phyloP scores from a whole-genome alignment of 257 asterid genomes.

The Plantago major region DNA sequence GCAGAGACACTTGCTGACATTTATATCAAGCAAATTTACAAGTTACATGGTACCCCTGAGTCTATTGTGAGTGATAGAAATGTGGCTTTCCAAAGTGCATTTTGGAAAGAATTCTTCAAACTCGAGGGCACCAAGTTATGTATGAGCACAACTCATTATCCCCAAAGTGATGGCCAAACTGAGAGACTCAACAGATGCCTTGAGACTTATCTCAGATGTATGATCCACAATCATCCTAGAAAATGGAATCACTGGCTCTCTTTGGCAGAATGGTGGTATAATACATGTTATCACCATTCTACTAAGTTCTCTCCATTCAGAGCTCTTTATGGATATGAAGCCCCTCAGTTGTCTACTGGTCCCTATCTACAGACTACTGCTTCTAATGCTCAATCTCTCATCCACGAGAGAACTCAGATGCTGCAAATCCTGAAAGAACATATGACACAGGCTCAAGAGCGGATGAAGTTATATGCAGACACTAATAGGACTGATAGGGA shows the following conservation, averaged over 20 bases:
- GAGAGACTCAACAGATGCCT: not conserved
- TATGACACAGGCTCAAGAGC: no score
- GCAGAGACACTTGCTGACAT: not conserved
- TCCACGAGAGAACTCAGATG: no score
- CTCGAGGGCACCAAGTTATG: not conserved
- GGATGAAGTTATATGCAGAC: no score
- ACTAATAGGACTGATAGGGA: no score
- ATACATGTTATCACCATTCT: not conserved
- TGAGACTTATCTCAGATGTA: not conserved
- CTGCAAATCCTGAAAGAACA: no score
- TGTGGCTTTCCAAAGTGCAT: not conserved
- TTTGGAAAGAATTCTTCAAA: not conserved
- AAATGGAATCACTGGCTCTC: not conserved
- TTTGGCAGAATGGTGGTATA: conserved; percentile 5
- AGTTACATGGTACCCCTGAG: not conserved
- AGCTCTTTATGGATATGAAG: not conserved
- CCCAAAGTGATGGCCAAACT: conserved; percentile 1
- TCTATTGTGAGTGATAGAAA: not conserved
- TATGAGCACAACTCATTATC: not conserved
- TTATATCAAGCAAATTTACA: not conserved
- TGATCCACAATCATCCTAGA: not conserved
- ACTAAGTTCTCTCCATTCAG: no score
- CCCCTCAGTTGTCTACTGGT: not conserved
- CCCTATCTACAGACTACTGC: not conserved
- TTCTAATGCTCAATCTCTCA: no score